A percentile compares a stretch with the other conserved stretches of the same genome.
Conservation (phyloP, 2,329 filamentous ascomycete species). For the Epicoccum nigrum region DNA sequence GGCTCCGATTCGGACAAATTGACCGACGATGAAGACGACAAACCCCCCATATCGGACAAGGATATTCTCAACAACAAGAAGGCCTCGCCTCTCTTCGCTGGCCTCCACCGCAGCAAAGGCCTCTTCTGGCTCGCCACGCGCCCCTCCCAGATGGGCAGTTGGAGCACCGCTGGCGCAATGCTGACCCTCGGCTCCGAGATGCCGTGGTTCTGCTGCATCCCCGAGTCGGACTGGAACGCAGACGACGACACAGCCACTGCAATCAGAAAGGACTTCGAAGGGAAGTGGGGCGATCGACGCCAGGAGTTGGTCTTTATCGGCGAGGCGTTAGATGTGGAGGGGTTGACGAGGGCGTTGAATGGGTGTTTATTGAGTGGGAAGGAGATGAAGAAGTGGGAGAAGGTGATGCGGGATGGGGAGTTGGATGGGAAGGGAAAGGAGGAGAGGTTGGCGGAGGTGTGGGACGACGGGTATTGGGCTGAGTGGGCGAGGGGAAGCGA, state of each 20-base stretch:
- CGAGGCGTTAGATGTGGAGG: slow-evolving; percentile 62
- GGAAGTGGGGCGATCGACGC: slow-evolving; percentile 69
- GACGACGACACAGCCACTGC: slow-evolving; percentile 56
- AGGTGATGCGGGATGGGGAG: slow-evolving; percentile 42
- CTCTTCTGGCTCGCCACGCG: slow-evolving; percentile 66
- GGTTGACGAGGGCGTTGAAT: slow-evolving; percentile 62
- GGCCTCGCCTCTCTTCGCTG: slow-evolving; percentile 58
- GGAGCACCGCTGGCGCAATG: slow-evolving; percentile 70
- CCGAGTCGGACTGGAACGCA: slow-evolving; percentile 58
- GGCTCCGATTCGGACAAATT: slow-evolving; percentile 24
- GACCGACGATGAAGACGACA: slow-evolving; percentile 44
- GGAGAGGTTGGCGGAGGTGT: slow-evolving; percentile 57
- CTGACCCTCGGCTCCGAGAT: slow-evolving; percentile 65
- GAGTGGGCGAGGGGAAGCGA: slow-evolving; percentile 51
- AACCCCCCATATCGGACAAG: slow-evolving; percentile 35
- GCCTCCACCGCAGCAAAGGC: slow-evolving; percentile 68
- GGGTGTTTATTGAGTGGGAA: slow-evolving; percentile 65
- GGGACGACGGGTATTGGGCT: slow-evolving; percentile 67
- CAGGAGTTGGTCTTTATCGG: slow-evolving; percentile 79
- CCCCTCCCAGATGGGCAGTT: slow-evolving; percentile 62
- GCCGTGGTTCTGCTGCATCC: slow-evolving; percentile 64
- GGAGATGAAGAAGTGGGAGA: slow-evolving; percentile 57
- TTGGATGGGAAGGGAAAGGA: slow-evolving; percentile 49
- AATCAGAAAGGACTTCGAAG: slow-evolving; percentile 58
- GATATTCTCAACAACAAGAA: slow-evolving; percentile 63